phyloP scores from a whole-genome alignment of 257 asterid genomes.

The Nicotiana benthamiana region DNA sequence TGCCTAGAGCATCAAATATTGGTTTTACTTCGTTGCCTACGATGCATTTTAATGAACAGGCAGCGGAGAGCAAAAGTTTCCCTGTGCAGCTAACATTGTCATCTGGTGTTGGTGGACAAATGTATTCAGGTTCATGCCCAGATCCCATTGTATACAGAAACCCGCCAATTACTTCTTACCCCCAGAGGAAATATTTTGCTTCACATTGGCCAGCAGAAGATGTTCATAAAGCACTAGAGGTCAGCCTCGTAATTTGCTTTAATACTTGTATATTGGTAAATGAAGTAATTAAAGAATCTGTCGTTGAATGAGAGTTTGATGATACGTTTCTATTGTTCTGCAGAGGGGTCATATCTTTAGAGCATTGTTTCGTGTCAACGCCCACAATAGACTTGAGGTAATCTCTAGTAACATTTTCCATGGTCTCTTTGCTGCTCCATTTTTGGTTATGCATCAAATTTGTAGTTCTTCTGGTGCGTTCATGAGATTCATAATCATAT shows the following conservation, averaged over 20 bases:
- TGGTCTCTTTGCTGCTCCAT: not conserved
- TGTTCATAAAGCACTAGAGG: slow-evolving; percentile 26
- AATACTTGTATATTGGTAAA: not conserved
- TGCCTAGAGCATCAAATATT: slow-evolving; percentile 6
- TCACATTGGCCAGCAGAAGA: slow-evolving; percentile 27
- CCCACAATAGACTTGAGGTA: slow-evolving; percentile 81
- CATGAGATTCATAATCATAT: not conserved
- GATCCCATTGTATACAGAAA: slow-evolving; percentile 4
- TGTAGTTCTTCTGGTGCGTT: not conserved
- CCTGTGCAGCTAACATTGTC: slow-evolving; percentile 16
- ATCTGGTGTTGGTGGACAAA: slow-evolving; percentile 10
- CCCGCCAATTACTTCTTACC: not conserved
- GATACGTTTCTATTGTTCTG: slow-evolving; percentile 8
- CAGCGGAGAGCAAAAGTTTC: slow-evolving; percentile 7
- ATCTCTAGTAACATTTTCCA: not conserved
- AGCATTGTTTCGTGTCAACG: slow-evolving; percentile 77
- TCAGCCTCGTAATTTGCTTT: slow-evolving; percentile 8
- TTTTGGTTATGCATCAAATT: not conserved
- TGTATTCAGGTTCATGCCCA: slow-evolving; percentile 16
- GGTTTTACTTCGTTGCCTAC: slow-evolving; percentile 16
- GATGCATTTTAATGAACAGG: slow-evolving; percentile 8
- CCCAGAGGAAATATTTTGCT: slow-evolving; percentile 20
- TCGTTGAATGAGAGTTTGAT: not conserved
- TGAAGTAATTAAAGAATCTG: not conserved
- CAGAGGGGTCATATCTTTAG: slow-evolving; percentile 61